phyloP scores from a whole-genome alignment of 768 basidiomycete species.

The Pholiota microspora region DNA sequence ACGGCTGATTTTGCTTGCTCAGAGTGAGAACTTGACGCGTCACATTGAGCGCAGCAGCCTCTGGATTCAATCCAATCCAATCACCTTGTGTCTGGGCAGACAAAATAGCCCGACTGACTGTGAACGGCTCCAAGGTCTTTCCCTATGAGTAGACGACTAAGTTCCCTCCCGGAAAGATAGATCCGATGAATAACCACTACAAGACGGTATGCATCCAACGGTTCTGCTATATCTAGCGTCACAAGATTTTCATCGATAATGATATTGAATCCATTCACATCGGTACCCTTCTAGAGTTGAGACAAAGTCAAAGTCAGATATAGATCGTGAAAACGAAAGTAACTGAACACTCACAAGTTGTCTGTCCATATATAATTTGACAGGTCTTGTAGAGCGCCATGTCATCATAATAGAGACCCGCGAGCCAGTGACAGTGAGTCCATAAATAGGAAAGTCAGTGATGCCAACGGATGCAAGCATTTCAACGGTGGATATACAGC shows the following conservation, averaged over 20 bases:
- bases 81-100: too few relatives aligned
- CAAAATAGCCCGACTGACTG: too few relatives aligned
- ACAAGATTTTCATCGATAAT: slow-evolving; percentile 1
- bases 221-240: background rate
- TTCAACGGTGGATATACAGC: slow-evolving; percentile 5
- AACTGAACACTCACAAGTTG: too few relatives aligned
- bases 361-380: background rate
- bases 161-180: background rate
- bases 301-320: too few relatives aligned
- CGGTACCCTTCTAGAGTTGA: too few relatives aligned
- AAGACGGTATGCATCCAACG: background rate
- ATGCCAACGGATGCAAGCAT: slow-evolving; percentile 6
- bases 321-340: too few relatives aligned
- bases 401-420: slow-evolving; percentile 3
- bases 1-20: too few relatives aligned
- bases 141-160: too few relatives aligned
- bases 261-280: background rate
- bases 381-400: background rate
- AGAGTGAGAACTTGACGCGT: too few relatives aligned
- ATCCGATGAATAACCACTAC: background rate
- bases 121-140: too few relatives aligned
- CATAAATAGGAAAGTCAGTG: slow-evolving; percentile 7
- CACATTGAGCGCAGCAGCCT: too few relatives aligned
- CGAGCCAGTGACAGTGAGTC: slow-evolving; percentile 1
- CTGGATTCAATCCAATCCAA: too few relatives aligned